These are phyloP conservation scores for Aphanomyces cochlioides DNA, from an alignment of 352 stramenopile species.

Conservation along the genomic window DNA sequence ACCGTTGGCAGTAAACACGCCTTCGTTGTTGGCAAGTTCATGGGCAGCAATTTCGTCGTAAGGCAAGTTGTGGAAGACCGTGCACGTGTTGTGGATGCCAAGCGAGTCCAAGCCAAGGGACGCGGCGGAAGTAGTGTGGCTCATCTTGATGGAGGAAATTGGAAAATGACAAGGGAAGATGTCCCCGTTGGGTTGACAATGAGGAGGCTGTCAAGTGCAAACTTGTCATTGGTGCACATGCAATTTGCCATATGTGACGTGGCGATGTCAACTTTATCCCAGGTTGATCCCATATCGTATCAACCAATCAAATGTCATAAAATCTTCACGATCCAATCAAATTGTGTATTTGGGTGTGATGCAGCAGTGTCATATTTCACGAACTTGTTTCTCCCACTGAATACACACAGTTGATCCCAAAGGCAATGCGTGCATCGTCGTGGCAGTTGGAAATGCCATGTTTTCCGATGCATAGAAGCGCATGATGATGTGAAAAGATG, in stretches of 20 bases:
- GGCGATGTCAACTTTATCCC: background rate
- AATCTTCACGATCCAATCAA: background rate
- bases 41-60: conserved; percentile 48
- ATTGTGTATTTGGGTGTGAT: too few species aligned
- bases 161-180: background rate
- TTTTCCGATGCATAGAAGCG: too few species aligned
- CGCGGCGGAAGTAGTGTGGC: conserved; percentile 61
- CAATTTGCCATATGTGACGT: background rate
- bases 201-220: background rate
- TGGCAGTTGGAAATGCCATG: too few species aligned
- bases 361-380: too few species aligned
- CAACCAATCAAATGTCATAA: background rate
- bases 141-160: conserved; percentile 35
- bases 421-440: too few species aligned
- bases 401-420: too few species aligned
- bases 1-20: conserved; percentile 51
- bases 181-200: background rate
- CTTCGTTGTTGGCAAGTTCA: conserved; percentile 50
- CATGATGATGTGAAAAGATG: too few species aligned
- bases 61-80: conserved; percentile 53
- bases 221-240: background rate
- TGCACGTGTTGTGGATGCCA: conserved; percentile 44
- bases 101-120: conserved; percentile 41
- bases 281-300: background rate
- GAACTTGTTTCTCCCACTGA: too few species aligned